A percentile compares a stretch with the other conserved stretches of the same genome.
phyloP scores from a whole-genome alignment of 495 filamentous ascomycete species.

The Podospora sp. region DNA sequence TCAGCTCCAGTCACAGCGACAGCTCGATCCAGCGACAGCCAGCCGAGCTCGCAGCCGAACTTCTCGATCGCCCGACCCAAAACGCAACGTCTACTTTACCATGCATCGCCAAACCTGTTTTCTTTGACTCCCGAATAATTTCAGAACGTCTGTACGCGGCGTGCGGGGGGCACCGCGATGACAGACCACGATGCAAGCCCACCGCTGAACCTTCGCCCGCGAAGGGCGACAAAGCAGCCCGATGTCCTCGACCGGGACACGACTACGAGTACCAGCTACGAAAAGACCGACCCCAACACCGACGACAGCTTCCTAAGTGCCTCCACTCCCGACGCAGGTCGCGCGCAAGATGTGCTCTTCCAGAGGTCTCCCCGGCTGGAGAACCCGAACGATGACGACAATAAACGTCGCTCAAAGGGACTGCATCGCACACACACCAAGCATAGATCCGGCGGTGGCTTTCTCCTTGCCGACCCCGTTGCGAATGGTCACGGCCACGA shows the following conservation, averaged over 20 bases:
- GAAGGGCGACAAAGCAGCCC: conserved; percentile 28
- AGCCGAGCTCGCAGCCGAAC: background rate
- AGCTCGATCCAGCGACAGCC: background rate
- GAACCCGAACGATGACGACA: conserved; percentile 24
- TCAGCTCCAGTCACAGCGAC: background rate
- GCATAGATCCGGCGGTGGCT: conserved; percentile 46
- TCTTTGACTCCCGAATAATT: conserved; percentile 7
- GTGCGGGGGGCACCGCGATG: conserved; percentile 29
- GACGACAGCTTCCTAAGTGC: conserved; percentile 19
- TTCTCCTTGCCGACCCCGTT: conserved; percentile 48
- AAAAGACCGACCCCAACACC: conserved; percentile 33
- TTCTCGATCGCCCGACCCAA: background rate
- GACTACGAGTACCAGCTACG: conserved; percentile 19
- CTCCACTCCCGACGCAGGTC: conserved; percentile 25
- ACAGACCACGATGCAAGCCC: conserved; percentile 33
- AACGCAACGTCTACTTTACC: conserved; percentile 4
- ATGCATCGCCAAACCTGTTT: conserved; percentile 16
- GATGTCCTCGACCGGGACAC: conserved; percentile 17
- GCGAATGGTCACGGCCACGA: conserved; percentile 20
- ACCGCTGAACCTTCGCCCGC: conserved; percentile 26
- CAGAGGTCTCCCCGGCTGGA: conserved; percentile 27
- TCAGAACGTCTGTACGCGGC: conserved; percentile 19
- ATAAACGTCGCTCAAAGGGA: conserved; percentile 29
- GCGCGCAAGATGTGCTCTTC: background rate
- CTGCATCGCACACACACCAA: conserved; percentile 44